Base-by-base conservation (phyloP, 2,329 filamentous ascomycete genomes). In the Tricladium varicosporioides region DNA sequence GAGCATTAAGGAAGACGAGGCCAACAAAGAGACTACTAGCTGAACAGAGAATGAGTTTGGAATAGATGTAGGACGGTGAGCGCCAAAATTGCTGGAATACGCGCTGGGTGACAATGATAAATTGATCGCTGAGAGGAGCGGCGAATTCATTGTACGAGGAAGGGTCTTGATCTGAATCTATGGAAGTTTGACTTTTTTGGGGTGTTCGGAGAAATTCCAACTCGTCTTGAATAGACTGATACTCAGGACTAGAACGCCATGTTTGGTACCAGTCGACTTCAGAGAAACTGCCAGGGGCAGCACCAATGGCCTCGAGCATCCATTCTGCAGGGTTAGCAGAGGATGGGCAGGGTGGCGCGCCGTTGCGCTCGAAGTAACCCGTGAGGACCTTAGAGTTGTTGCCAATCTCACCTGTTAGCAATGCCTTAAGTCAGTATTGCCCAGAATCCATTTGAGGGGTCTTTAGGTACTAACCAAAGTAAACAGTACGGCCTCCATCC, bases 281-380 rank as follows among this genome's bases (percentile, higher is more conserved):
- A 5, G 76, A 71, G 56, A 84, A 82, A 57, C 81, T 83, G 1
- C 84, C 84, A 22, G 87, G 79, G 13, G 76, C 56, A 16, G 59
- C 79, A 5, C 84, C 83, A 31, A 87, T 80, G 5, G 72, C 78
- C 48, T 82, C 78, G 2, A 81, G 71, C 86, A 92, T 90, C 86
- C 87, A 91, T 71, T 92, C 89, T 19, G 89, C 89, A 3, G 89
- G 89, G 73, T 93, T 94, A 31, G 86, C 86, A 9, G 82, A 82
- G 1, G 75, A 66, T 1, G 84, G 86, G 70, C 88, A 92, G 16
- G 76, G 68, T 33, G 76, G 76, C 1, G 83, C 87, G 53, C 88
- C 85, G 60, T 88, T 83, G 51, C 81, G 78, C 70, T 89, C 87
- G 64, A 94, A 93, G 74, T 94, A 93, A 61, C 76, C 76, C 15